Evolutionary conservation across 257 asterid species (phyloP), one percentile per base, ranked within the genome.

Genomic region (Nicotiana tomentosiformis): DNA sequence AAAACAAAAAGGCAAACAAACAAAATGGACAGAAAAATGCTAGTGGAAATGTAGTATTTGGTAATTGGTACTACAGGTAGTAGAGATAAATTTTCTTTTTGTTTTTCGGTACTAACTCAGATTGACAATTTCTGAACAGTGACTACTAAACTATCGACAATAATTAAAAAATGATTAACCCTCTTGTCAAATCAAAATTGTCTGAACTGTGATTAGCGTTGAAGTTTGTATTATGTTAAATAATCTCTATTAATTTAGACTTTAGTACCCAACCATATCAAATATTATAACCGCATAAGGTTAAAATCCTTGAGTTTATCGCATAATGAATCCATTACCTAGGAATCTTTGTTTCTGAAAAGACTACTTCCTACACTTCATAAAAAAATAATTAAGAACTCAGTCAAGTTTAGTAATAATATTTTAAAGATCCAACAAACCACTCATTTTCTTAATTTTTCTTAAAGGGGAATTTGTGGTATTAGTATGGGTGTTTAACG

Each of bases 391-490:
- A 72, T 46, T 72, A 46, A 72, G 14, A 23, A 72, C 37, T 20
- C 9, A 49, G 79, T 49, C 79, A 74, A 49, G 7, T 74, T 46
- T 12, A 11, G 4, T 49, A 49, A 74, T 49, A 49, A 74, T 74
- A 23, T 26, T 72, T 74, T 74, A 74, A 70, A 70, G 80, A 74
- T 49, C 79, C 80, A 49, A 49, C 62, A 0, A 46, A 72, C 79
- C 39, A 49, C 62, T 74, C 26, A 12, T 43, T 70, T 37, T 46
- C 1, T n/a, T 65, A 29, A 20, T 20, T 70, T 5, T 20, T 1
- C 1, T 20, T 39, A 10, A 20, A 20, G 70, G 33, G 1, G 33
- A 70, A 43, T 37, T 5, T 37, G 10, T n/a, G 3, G 0, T 69
- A 7, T 33, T 0, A 32, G 33, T 32, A 23, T 23, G 26, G 1